Conservation (phyloP, 176 grass and related monocot species). For the Puya raimondii region DNA sequence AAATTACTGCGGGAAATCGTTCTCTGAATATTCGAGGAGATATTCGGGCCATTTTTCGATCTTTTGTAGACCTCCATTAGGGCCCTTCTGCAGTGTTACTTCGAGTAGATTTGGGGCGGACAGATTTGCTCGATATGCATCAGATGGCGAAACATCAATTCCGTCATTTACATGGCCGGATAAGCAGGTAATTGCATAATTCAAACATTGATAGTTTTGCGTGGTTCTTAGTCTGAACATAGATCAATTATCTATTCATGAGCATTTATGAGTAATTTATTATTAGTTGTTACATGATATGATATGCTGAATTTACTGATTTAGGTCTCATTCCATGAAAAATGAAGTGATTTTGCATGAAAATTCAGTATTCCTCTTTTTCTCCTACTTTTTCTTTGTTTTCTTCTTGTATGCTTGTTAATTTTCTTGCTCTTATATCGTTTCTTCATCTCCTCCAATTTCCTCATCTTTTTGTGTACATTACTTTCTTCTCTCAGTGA, state of each 20-base stretch:
- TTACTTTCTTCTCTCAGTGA: too few relatives aligned
- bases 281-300: too few relatives aligned
- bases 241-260: not conserved
- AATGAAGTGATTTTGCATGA: too few relatives aligned
- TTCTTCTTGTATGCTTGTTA: too few relatives aligned
- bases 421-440: too few relatives aligned
- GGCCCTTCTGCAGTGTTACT: slow-evolving; percentile 34
- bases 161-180: slow-evolving; percentile 64
- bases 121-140: slow-evolving; percentile 27
- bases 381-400: too few relatives aligned
- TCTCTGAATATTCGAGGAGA: slow-evolving; percentile 38
- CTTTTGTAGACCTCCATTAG: slow-evolving; percentile 27
- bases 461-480: too few relatives aligned
- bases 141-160: slow-evolving; percentile 40
- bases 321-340: too few relatives aligned
- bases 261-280: not conserved
- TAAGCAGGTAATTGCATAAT: slow-evolving; percentile 50
- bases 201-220: slow-evolving; percentile 1
- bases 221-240: not conserved
- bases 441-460: too few relatives aligned
- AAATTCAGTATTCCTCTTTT: too few relatives aligned
- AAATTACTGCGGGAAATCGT: slow-evolving; percentile 15
- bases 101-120: slow-evolving; percentile 24
- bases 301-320: too few relatives aligned
- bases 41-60: slow-evolving; percentile 20